Base-by-base conservation (phyloP, 495 filamentous ascomycete species). In the Neurospora terricola region DNA sequence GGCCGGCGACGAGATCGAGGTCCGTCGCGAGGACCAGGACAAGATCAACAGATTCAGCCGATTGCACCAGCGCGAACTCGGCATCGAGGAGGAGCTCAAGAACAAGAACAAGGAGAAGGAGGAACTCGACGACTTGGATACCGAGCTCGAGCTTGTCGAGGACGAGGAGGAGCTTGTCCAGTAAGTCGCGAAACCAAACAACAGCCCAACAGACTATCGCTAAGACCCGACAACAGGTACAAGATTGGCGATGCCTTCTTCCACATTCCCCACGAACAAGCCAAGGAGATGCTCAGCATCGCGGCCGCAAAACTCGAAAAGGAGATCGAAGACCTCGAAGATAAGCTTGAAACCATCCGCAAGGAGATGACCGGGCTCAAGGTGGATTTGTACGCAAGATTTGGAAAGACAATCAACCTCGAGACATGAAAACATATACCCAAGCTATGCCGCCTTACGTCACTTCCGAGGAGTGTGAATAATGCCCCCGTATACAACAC, bases 21-120 rank as follows among this genome's bases (percentile, higher is more conserved):
- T 99, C 70, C 91, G 95, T 43, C 92, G 94, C 76, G 95, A 97
- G 77, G 96, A 99, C 80, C 96, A 99, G 82, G 94, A 99, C 83
- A 96, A 94, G 82, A 99, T 99, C 87, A 99, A 98, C 83, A 91
- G 91, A 70, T 99, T 99, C 85, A 98, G 94, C 81, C 90, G 94
- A 43, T 86, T 99, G 69, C 96, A 99, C 81, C 93, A 96, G 80
- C 90, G 92, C 37, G 92, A 97, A 81, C 83, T 90, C 4, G 78
- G 83, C 10, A 81, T 98, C 23, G 91, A 95, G 81, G 93, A 94
- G 18, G 90, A 94, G 76, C 83, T 99, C 80, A 93, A 93, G 76
- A 80, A 78, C 6, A 98, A 97, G 80, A 90, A 91, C 96, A 97
- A 99, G 84, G 96, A 98, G 78, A 98, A 98, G 82, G 96, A 98